These are phyloP conservation scores for Boletus rubroflammeus DNA, from an alignment of 768 basidiomycete species.

Conservation along the genomic window DNA sequence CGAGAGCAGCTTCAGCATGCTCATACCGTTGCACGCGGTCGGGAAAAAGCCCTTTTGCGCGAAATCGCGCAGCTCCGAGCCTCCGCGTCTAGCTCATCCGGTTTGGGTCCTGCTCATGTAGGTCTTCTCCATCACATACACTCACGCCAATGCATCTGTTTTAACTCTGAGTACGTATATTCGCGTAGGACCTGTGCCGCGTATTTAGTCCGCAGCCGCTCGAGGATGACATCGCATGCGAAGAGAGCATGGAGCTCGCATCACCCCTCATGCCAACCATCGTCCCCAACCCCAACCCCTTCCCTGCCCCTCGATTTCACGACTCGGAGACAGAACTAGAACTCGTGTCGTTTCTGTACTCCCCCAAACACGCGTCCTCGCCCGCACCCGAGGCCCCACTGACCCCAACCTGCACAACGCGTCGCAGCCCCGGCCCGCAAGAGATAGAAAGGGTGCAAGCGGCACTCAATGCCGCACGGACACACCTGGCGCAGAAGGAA, in stretches of 20 bases:
- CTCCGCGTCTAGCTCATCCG: neutral
- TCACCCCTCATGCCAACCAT: conserved; percentile 44
- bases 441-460: conserved; percentile 23
- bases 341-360: conserved; percentile 18
- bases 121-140: neutral
- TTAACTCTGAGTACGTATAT: neutral
- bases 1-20: conserved; percentile 30
- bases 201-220: conserved; percentile 21
- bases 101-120: conserved; percentile 2
- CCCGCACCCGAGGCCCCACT: neutral
- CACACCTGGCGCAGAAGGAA: conserved; percentile 23
- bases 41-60: conserved; percentile 34
- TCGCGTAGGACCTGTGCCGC: conserved; percentile 3
- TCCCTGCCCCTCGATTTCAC: neutral
- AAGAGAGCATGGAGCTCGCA: conserved; percentile 50
- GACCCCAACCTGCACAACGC: neutral
- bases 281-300: conserved; percentile 1
- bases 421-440: conserved; percentile 7
- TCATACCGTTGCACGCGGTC: conserved; percentile 19
- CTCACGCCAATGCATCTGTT: neutral
- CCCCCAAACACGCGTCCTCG: conserved; percentile 19
- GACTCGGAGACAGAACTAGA: conserved; percentile 6
- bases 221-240: conserved; percentile 34
- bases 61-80: conserved; percentile 26
- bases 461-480: conserved; percentile 19